Evolutionary conservation across 192 early-diverging fungal species (phyloP), one percentile per base, ranked within the genome.

Genomic region (Linnemannia zychae): DNA sequence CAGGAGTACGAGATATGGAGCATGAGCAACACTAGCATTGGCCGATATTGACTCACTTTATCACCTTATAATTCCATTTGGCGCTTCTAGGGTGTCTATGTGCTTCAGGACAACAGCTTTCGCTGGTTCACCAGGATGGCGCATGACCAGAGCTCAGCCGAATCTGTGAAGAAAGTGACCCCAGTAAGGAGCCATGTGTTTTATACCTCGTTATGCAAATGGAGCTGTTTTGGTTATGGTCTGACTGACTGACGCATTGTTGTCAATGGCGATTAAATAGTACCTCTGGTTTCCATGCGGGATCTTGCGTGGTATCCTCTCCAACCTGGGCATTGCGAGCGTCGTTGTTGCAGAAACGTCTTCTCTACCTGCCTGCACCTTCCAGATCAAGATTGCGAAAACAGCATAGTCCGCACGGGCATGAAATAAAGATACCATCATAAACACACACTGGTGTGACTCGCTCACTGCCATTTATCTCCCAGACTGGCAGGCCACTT

Each of bases 281-380:
- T 96, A 97, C 90, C 92, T 98, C 18, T 98, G 97, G 91, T 95
- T 98, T 77, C 99, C 99, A 1, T 99, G 99, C 79, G 99, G 99
- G 4, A 91, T 99, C 28, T 95, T 99, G 37, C 93, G 99, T 38
- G 99, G 99, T 28, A 96, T 96, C 0, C 90, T 99, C 13, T 94
- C 95, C 11, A 97, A 97, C 86, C 90, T 98, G 70, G 99, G 99
- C 31, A 91, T 99, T 28, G 75, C 91, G 33, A 94, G 93, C 71
- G 92, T 93, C 16, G 99, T 99, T 9, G 92, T 96, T 31, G 96
- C 97, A 4, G 98, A 99, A 77, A 96, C 97, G 3, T 90, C 93
- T 18, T 90, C 92, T 44, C 77, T 96, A 31, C 96, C 96, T 13
- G 95, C 95, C 88, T 97, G 93, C 74, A 97, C 93, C 67, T 95